Conservation (phyloP, 495 filamentous ascomycete genomes). For the Hypoxylon subgilvum region DNA sequence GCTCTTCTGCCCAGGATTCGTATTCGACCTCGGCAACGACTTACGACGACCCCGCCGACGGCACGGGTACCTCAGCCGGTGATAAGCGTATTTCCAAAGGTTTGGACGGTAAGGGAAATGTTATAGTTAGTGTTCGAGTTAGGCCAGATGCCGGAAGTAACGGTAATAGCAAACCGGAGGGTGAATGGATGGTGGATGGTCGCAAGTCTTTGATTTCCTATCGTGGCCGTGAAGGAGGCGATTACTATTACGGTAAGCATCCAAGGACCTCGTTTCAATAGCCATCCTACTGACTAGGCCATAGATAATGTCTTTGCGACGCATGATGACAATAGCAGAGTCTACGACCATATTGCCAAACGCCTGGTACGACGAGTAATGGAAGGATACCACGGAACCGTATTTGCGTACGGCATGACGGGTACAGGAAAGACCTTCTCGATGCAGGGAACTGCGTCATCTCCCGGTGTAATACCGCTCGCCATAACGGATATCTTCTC, state of each 20-base stretch:
- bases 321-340: slow-evolving; percentile 88
- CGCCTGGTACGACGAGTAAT: slow-evolving; percentile 93
- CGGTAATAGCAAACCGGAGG: slow-evolving; percentile 66
- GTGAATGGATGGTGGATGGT: slow-evolving; percentile 95
- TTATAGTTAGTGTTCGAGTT: slow-evolving; percentile 92
- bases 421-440: slow-evolving; percentile 98
- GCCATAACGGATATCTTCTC: slow-evolving; percentile 99
- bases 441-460: slow-evolving; percentile 97
- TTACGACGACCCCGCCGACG: slow-evolving; percentile 74
- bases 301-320: slow-evolving; percentile 94
- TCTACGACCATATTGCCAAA: slow-evolving; percentile 93
- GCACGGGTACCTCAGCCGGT: slow-evolving; percentile 40
- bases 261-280: neutral
- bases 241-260: slow-evolving; percentile 85
- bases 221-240: slow-evolving; percentile 85
- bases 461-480: slow-evolving; percentile 95
- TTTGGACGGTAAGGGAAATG: slow-evolving; percentile 84
- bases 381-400: slow-evolving; percentile 98
- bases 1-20: slow-evolving; percentile 86
- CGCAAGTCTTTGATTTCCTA: slow-evolving; percentile 80
- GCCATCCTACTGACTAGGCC: slow-evolving; percentile 17
- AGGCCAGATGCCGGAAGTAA: slow-evolving; percentile 74
- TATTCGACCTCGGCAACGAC: slow-evolving; percentile 89
- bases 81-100: slow-evolving; percentile 55
- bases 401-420: slow-evolving; percentile 99